A percentile compares a stretch with the other conserved stretches of the same genome.
Conservation (phyloP, 257 asterid genomes). For the Ballota nigra region DNA sequence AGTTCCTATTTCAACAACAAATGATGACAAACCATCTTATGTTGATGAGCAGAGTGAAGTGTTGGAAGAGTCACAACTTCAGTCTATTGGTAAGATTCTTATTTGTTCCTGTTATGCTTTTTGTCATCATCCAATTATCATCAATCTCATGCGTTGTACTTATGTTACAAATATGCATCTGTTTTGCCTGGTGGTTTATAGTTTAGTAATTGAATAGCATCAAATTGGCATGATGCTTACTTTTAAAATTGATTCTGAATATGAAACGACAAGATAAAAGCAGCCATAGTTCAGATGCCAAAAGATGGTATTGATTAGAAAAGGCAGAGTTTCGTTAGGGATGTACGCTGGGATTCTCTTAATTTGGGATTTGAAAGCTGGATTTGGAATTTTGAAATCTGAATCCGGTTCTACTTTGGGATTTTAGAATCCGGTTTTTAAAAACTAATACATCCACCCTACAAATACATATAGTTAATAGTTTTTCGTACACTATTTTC, state of each 20-base stretch:
- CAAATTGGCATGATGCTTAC: not conserved
- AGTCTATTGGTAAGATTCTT: conserved; percentile 53
- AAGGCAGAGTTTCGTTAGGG: not conserved
- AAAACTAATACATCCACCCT: no score
- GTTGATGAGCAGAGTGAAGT: conserved; percentile 54
- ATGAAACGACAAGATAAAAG: not conserved
- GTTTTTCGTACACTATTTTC: no score
- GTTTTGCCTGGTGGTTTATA: not conserved
- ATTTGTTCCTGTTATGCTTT: conserved; percentile 2
- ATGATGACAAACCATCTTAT: conserved; percentile 43
- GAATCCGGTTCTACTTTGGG: no score
- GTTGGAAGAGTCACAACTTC: conserved; percentile 59
- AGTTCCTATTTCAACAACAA: conserved; percentile 39
- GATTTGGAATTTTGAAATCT: not conserved
- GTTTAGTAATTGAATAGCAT: not conserved
- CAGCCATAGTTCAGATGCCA: not conserved
- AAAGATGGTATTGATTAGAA: not conserved
- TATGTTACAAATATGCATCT: not conserved
- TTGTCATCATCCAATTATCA: not conserved
- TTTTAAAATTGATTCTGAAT: not conserved
- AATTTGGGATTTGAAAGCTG: not conserved
- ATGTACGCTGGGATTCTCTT: not conserved
- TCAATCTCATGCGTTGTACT: not conserved
- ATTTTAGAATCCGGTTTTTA: no score
- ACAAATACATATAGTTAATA: no score